Evolutionary conservation across 1,139 yeast species (phyloP), one percentile per base, ranked within the genome.

Genomic region (Suhomyces yuchorum): DNA sequence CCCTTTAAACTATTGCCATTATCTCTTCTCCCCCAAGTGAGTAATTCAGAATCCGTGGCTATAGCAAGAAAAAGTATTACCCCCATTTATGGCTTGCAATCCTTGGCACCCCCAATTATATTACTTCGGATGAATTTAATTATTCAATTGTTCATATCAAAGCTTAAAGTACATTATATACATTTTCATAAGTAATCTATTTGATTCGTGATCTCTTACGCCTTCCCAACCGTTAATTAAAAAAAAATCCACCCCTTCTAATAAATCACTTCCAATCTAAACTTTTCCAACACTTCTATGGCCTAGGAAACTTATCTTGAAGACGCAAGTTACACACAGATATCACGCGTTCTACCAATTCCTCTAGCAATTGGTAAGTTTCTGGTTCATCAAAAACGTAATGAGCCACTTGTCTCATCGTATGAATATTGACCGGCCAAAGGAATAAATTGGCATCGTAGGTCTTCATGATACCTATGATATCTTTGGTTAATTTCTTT

Each of bases 391-490:
- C 67, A 26, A 56, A 56, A 30, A 72, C 52, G 46, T 64, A 66
- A 37, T 61, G 59, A 0, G 70, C 65, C 3, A 69, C 70, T 24
- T 65, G 67, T 40, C 71, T 57, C 19, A 70, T 53, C 2, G 68
- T 60, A 49, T 71, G 75, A 11, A 70, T 60, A 46, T 64, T 68
- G 23, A 67, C 65, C 1, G 76, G 65, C 77, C 77, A 72, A 26
- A 73, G 60, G 30, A 56, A 50, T 33, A 62, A 44, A 49, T 68
- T 70, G 8, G 61, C 54, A 43, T 71, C 73, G 49, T 71, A 73
- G 2, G 77, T 67, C 46, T 61, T 62, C 53, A 72, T 51, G 17
- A 73, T 71, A 0, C 77, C 78, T 42, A 73, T 60, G 3, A 71
- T 62, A 40, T 71, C 76, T 49, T 63, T 63, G n/a, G 76, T 70